Evolutionary conservation across 306 rosid genomes (phyloP), one percentile per base, ranked within the genome.

Genomic region (Cucurbita ficifolia): DNA sequence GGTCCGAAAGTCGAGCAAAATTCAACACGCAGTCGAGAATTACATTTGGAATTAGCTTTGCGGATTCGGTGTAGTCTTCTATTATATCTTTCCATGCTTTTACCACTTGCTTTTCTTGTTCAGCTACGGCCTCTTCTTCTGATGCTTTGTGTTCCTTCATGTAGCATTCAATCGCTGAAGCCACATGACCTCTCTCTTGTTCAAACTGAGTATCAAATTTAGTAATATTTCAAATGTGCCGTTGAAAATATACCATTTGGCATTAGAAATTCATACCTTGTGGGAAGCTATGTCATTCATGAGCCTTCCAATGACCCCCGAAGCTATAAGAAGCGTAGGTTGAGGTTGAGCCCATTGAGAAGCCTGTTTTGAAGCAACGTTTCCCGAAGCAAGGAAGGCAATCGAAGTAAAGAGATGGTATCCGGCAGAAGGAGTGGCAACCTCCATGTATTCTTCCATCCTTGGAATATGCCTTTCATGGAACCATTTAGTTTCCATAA

Each of bases 361-460:
- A 22, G 65, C 40, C 18, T 64, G 65, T 18, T 73, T 10, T 2
- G 78, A 73, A 10, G 70, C 75, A 45, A 52, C 62, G 19, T 21
- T 2, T 45, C 69, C 77, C 69, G 35, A 0, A 3, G 22, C 46
- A 36, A 61, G 24, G 21, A 61, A 35, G 3, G 69, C 36, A 61
- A 5, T 40, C 54, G 19, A 1, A 64, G 42, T n/a, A 73, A 73
- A 36, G 39, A 79, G 3, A 45, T 29, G 8, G 75, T 14, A n/a
- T 53, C 10, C 5, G 19, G 75, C 51, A 54, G 5, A 9, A 38
- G 5, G 67, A 76, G 3, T 39, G 10, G 48, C 46, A 36, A 61
- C 46, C 17, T 61, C 9, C 69, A 61, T 61, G 2, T 61, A 84
- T 72, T 87, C 85, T 6, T 87, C 86, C 16, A 70, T 8, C 19